Conservation (phyloP, 1,139 yeast species). For the Yamadazyma conglobata region DNA sequence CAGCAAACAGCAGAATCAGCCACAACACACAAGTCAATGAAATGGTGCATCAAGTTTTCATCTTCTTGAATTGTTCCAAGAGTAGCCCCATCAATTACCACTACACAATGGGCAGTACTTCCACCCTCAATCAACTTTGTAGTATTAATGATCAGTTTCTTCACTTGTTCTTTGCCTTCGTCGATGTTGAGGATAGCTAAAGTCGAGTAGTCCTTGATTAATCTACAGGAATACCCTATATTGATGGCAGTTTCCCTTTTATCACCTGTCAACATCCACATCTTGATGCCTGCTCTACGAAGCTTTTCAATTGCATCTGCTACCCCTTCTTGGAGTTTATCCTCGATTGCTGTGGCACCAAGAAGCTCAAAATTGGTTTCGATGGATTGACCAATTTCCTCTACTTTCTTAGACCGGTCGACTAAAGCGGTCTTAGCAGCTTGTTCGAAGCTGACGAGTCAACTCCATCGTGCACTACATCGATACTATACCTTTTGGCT, state of each 20-base stretch:
- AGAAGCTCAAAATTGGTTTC: constrained; percentile 65
- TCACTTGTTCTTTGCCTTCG: constrained; percentile 47
- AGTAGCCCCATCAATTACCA: constrained; percentile 91
- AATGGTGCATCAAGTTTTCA: constrained; percentile 64
- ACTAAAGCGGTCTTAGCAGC: constrained; percentile 75
- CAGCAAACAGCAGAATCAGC: constrained; percentile 93
- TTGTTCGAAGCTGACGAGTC: constrained; percentile 21
- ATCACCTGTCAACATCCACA: constrained; percentile 99
- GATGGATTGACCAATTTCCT: constrained; percentile 65
- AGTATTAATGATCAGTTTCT: constrained; percentile 56
- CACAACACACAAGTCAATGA: constrained; percentile 78
- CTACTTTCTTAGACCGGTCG: constrained; percentile 65
- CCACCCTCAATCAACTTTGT: constrained; percentile 61
- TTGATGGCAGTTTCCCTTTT: constrained; percentile 96
- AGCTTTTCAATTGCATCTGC: constrained; percentile 90
- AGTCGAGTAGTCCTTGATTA: constrained; percentile 90
- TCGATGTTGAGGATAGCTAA: constrained; percentile 71
- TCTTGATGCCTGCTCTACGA: constrained; percentile 85
- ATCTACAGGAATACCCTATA: constrained; percentile 90
- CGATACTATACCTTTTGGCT: constrained; percentile 49
- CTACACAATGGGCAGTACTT: constrained; percentile 85
- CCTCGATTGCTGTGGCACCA: constrained; percentile 98
- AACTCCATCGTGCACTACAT: too few species aligned
- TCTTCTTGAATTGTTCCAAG: constrained; percentile 70
- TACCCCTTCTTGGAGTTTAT: constrained; percentile 92